These are phyloP conservation scores for Alternaria dauci DNA, from an alignment of 2,329 filamentous ascomycete genomes.

Conservation along the genomic window DNA sequence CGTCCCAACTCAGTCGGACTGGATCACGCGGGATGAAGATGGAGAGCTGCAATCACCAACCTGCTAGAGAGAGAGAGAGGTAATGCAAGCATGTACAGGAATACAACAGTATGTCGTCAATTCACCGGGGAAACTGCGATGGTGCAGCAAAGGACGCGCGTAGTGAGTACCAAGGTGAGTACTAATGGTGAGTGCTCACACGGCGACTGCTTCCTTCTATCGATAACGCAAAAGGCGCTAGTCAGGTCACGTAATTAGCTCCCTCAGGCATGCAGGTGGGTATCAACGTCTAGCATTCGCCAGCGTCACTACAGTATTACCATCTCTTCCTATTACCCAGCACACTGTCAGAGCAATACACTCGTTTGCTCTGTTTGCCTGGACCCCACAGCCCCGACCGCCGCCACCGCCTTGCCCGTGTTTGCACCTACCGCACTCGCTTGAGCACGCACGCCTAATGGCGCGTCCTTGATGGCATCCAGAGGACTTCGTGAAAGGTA, in stretches of 20 bases:
- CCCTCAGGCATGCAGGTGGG: slow-evolving; percentile 12
- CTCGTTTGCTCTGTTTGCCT: slow-evolving; percentile 19
- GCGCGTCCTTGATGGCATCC: slow-evolving; percentile 45
- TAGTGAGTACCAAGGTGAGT: no score
- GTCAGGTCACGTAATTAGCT: slow-evolving; percentile 21
- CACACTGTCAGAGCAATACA: slow-evolving; percentile 11
- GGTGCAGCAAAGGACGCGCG: background rate
- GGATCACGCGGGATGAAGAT: background rate
- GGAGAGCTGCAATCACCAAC: background rate
- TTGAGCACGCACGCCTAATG: slow-evolving; percentile 51
- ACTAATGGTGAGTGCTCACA: background rate
- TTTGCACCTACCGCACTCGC: slow-evolving; percentile 45
- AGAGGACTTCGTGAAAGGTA: slow-evolving; percentile 37
- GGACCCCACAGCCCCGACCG: slow-evolving; percentile 13
- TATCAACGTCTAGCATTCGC: slow-evolving; percentile 12
- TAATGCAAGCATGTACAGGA: background rate
- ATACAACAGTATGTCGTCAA: background rate
- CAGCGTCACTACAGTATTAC: slow-evolving; percentile 17
- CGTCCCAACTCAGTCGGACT: background rate
- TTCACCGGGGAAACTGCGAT: background rate
- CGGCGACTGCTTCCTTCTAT: slow-evolving; percentile 8
- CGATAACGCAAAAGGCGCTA: slow-evolving; percentile 14
- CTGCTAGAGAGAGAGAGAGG: no score
- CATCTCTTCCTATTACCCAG: slow-evolving; percentile 21
- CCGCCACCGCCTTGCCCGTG: slow-evolving; percentile 18